Evolutionary conservation across 306 rosid genomes (phyloP).

Genomic region (Corylus avellana): DNA sequence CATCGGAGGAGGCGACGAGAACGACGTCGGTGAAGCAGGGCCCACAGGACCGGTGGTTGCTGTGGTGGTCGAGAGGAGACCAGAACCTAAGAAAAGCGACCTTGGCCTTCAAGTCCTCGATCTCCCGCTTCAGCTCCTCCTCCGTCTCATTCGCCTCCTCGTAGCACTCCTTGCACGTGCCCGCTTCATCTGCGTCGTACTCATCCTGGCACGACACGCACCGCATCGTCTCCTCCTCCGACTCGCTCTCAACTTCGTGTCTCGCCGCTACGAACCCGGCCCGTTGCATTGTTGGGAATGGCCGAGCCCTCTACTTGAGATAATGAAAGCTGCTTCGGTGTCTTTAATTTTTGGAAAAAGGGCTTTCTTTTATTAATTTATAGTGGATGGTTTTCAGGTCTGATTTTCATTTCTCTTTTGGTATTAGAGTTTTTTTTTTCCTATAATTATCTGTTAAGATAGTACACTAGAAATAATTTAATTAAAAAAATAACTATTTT

Average conservation of each 20-base stretch:
- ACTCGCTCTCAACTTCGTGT: not conserved
- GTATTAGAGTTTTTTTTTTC: too few relatives aligned
- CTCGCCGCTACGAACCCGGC: slow-evolving; percentile 23
- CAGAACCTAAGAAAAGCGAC: slow-evolving; percentile 58
- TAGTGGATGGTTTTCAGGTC: too few relatives aligned
- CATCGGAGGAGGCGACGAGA: slow-evolving; percentile 48
- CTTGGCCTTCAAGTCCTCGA: slow-evolving; percentile 69
- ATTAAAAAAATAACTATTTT: too few relatives aligned
- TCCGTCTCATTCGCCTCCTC: slow-evolving; percentile 76
- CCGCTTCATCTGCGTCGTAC: slow-evolving; percentile 42
- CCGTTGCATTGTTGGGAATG: slow-evolving; percentile 24
- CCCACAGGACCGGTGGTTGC: slow-evolving; percentile 24
- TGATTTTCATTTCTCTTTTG: too few relatives aligned
- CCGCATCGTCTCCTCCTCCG: slow-evolving; percentile 24
- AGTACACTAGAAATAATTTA: too few relatives aligned
- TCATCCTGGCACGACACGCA: slow-evolving; percentile 54
- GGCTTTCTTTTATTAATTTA: too few relatives aligned
- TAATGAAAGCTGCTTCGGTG: not conserved
- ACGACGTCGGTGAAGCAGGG: slow-evolving; percentile 51
- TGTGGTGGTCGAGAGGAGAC: slow-evolving; percentile 31
- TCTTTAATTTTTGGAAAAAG: too few relatives aligned
- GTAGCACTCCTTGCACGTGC: slow-evolving; percentile 84
- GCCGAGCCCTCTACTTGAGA: not conserved
- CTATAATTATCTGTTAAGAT: too few relatives aligned
- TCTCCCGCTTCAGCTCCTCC: slow-evolving; percentile 76